Percentiles rank a stretch among this genome's conserved stretches.
Evolutionary conservation across 805 yeast species (phyloP).

Genomic region (Schwanniomyces vanrijiae): DNA sequence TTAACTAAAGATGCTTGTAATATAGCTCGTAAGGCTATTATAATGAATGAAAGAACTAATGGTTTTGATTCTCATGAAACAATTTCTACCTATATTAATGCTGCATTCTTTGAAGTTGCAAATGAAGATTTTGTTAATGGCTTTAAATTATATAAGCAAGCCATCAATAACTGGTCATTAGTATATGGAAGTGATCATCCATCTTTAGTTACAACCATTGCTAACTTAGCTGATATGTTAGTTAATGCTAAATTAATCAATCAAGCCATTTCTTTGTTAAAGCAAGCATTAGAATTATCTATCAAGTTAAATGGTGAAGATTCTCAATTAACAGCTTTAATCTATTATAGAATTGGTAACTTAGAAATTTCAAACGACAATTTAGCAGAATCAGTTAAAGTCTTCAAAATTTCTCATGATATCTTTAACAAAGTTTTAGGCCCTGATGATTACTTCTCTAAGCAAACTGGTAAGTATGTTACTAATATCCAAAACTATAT

Average conservation of each 20-base stretch:
- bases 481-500: slow-evolving; percentile 53
- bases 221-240: slow-evolving; percentile 61
- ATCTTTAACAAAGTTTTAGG: slow-evolving; percentile 63
- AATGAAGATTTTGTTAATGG: slow-evolving; percentile 61
- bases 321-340: slow-evolving; percentile 61
- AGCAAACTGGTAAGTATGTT: slow-evolving; percentile 66
- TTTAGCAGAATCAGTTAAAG: slow-evolving; percentile 54
- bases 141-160: slow-evolving; percentile 59
- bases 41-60: slow-evolving; percentile 72
- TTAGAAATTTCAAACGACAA: slow-evolving; percentile 53
- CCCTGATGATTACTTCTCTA: slow-evolving; percentile 62
- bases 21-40: slow-evolving; percentile 65
- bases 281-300: slow-evolving; percentile 53
- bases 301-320: slow-evolving; percentile 52
- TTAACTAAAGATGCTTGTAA: slow-evolving; percentile 58
- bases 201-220: slow-evolving; percentile 60
- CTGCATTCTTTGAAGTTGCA: slow-evolving; percentile 69
- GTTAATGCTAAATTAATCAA: slow-evolving; percentile 44
- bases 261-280: slow-evolving; percentile 54
- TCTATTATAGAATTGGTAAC: slow-evolving; percentile 58
- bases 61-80: slow-evolving; percentile 85
- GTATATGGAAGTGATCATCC: slow-evolving; percentile 70
- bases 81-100: slow-evolving; percentile 66
- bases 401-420: slow-evolving; percentile 55
- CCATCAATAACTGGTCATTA: slow-evolving; percentile 56